phyloP scores from a whole-genome alignment of 495 filamentous ascomycete genomes.

The Penicillium coffeae region DNA sequence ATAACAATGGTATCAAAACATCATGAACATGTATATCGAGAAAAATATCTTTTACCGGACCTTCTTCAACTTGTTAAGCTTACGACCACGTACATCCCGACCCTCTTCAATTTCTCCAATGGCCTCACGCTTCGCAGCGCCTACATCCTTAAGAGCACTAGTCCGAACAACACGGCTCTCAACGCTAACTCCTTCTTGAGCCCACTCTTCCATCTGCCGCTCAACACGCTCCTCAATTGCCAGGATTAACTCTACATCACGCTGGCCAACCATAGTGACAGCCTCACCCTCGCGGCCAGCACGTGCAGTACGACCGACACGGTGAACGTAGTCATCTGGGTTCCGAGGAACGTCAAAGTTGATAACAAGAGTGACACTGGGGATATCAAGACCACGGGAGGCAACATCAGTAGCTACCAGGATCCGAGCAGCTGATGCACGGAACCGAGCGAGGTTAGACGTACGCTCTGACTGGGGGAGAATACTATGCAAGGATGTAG shows the following conservation, averaged over 20 bases:
- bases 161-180: constrained; percentile 81
- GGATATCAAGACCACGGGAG: constrained; percentile 93
- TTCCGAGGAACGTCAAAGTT: constrained; percentile 95
- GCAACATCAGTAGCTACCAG: constrained; percentile 96
- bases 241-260: constrained; percentile 80
- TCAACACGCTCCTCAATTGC: constrained; percentile 86
- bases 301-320: constrained; percentile 90
- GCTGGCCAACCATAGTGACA: constrained; percentile 86
- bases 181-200: constrained; percentile 84
- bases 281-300: constrained; percentile 78
- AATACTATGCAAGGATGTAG: constrained; percentile 83
- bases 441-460: constrained; percentile 84
- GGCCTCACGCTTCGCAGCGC: constrained; percentile 88
- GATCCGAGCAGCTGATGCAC: constrained; percentile 84
- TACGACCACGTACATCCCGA: constrained; percentile 64
- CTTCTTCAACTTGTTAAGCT: constrained; percentile 46
- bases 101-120: constrained; percentile 86
- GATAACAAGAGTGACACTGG: constrained; percentile 81
- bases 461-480: constrained; percentile 79
- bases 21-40: constrained; percentile 5
- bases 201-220: constrained; percentile 72
- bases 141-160: constrained; percentile 73
- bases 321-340: constrained; percentile 96
- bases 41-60: constrained; percentile 22
- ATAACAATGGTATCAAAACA: constrained; percentile 13